Evolutionary conservation across 2,329 filamentous ascomycete genomes (phyloP), one percentile per base, ranked within the genome.

Genomic region (Drechslera avenae): DNA sequence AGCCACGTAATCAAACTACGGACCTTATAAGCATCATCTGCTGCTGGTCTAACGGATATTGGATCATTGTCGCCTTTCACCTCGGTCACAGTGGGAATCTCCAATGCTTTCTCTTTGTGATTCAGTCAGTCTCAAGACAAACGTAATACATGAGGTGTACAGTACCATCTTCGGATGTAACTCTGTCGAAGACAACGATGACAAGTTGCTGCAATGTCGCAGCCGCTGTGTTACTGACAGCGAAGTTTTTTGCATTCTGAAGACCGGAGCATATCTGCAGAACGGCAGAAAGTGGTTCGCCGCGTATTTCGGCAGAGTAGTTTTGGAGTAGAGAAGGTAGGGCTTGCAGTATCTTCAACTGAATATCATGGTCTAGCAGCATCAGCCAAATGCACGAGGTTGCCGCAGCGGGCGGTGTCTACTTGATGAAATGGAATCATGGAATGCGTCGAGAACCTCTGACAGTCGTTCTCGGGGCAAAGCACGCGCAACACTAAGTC

Each of bases 121-220:
- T 10, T n/a, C 16, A n/a, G 35, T 67, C 35, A 69, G 57, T 36
- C 17, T 39, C 18, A 42, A 21, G 18, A 16, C 12, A 16, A 7
- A 18, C 8, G n/a, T 48, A 9, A 19, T 30, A 17, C 16, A 13
- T 12, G 10, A n/a, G 18, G 16, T 23, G 4, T 10, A 23, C n/a
- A 28, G 71, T 75, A 88, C 86, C 86, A 70, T 97, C 91, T 77
- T 97, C 91, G 5, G 79, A 78, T 0, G 86, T 83, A 2, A 97
- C 91, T 71, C 95, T 94, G 71, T 97, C 94, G 73, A 97, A 97
- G 0, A 96, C 89, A 0, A 90, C 88, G 26, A 94, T 90, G 6
- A 97, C 87, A 12, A 99, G 83, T 73, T 97, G 94, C 74, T 97
- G 93, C 46, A 99, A 78, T 2, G 94, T 97, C n/a, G 94, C 94